These are phyloP conservation scores for Colletotrichum sp. DNA, from an alignment of 2,329 filamentous ascomycete genomes.

Conservation along the genomic window DNA sequence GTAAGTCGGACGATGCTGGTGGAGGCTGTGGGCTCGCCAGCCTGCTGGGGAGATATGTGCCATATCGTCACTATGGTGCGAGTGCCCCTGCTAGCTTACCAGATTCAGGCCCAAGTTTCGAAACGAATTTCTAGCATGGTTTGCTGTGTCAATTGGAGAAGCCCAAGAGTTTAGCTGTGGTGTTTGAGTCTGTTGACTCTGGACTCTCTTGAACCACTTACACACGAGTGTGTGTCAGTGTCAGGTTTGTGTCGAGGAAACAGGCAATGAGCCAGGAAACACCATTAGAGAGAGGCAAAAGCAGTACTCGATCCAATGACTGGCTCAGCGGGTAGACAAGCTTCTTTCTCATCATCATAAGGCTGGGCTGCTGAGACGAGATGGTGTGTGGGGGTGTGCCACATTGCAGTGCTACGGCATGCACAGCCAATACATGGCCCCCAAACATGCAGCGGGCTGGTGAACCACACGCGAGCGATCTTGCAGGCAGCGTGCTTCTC, in stretches of 20 bases:
- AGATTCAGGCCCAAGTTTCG: neutral
- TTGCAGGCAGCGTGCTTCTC: neutral
- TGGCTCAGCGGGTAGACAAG: neutral
- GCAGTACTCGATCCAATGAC: neutral
- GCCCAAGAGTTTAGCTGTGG: neutral
- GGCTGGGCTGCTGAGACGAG: neutral
- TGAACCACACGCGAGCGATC: neutral
- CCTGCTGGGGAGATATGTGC: neutral
- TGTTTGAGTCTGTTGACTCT: neutral
- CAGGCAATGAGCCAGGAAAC: neutral
- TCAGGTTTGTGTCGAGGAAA: neutral
- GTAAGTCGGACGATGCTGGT: neutral
- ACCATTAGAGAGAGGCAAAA: neutral
- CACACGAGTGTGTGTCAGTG: neutral
- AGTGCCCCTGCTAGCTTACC: neutral
- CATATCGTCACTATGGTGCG: neutral
- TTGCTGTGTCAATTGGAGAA: neutral
- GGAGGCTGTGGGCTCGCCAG: slow-evolving; percentile 7
- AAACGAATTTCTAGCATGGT: neutral
- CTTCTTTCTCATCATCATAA: neutral
- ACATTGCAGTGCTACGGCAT: neutral
- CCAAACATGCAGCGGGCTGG: slow-evolving; percentile 1
- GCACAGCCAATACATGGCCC: neutral
- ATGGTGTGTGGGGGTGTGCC: neutral
- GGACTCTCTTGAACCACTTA: neutral